Percentiles rank a stretch among this genome's conserved stretches.
Conservation (phyloP, 202 grass and related monocot species). For the Elaeis oleifera region DNA sequence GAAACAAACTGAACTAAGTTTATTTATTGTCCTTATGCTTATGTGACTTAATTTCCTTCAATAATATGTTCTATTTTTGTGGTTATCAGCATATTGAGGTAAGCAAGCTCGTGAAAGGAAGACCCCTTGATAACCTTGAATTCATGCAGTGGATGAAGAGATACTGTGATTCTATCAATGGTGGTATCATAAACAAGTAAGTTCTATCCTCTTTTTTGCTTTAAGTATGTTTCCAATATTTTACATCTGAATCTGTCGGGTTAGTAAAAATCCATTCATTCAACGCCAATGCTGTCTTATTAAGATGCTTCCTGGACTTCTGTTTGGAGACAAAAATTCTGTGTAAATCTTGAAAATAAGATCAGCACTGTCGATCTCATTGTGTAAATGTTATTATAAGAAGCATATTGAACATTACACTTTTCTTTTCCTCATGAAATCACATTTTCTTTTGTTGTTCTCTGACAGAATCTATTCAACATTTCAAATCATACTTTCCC, state of each 20-base stretch:
- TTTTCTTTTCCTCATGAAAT: too few relatives aligned
- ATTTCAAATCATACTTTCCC: not conserved
- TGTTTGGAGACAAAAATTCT: too few relatives aligned
- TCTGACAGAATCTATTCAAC: not conserved
- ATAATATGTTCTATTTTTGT: not conserved
- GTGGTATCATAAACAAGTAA: constrained; percentile 59
- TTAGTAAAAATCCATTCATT: too few relatives aligned
- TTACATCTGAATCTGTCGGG: too few relatives aligned
- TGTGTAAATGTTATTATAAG: too few relatives aligned
- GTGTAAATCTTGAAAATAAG: too few relatives aligned
- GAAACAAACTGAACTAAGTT: not conserved
- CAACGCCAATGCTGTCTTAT: too few relatives aligned
- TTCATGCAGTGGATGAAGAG: constrained; percentile 98
- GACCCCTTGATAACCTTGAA: constrained; percentile 80
- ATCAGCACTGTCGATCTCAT: too few relatives aligned
- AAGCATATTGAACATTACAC: too few relatives aligned
- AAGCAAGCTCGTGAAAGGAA: constrained; percentile 76
- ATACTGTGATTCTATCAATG: constrained; percentile 77
- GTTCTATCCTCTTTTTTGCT: not conserved
- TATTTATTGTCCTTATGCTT: not conserved
- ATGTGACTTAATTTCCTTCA: not conserved
- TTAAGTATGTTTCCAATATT: too few relatives aligned
- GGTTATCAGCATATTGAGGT: constrained; percentile 76
- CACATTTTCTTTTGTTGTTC: too few relatives aligned
- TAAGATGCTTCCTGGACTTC: too few relatives aligned